Base-by-base conservation (phyloP, 1,139 yeast genomes). In the Torulaspora pretoriensis region DNA sequence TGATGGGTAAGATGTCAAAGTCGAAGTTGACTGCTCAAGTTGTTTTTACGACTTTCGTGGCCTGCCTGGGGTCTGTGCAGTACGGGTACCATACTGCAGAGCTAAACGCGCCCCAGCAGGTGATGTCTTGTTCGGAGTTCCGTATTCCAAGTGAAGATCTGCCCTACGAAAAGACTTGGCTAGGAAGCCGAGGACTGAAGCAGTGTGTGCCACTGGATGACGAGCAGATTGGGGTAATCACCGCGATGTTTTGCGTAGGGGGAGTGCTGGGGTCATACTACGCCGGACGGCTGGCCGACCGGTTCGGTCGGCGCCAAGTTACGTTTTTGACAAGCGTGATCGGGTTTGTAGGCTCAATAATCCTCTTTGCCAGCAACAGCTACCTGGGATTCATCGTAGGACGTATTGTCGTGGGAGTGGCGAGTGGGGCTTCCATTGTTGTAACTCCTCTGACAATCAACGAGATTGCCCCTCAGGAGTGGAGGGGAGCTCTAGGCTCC, bases 11-110 rank as follows among this genome's bases (percentile, higher is more conserved):
- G 17, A 36, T 36, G 40, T 22, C 33, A 7, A 24, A 17, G 8
- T 31, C 30, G 4, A 28, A 14, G 31, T 24, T 53, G 10, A 57
- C 61, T 5, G 37, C 35, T 10, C 47, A 55, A 3, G 53, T 72
- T 30, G 37, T 69, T 2, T 33, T 59, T 2, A 56, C 69, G 13
- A 64, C 68, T 0, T 45, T 61, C 0, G 73, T 82, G 8, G 79
- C 82, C 2, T 81, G 90, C 53, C 59, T 86, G 27, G 83, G 88
- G 7, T 80, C 94, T 1, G 67, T 88, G n/a, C 96, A 87, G 61
- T 89, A 82, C 64, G 97, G 97, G 2, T 87, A 81, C 63, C 96
- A 89, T 63, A 75, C 89, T 74, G 82, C 96, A 0, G 96, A 88
- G 59, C 70, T 89, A 52, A 89, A 89, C 66, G 95, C 95, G 2